These are phyloP conservation scores for Fraxinus latifolia DNA, from an alignment of 305 asterid species.

Conservation along the genomic window DNA sequence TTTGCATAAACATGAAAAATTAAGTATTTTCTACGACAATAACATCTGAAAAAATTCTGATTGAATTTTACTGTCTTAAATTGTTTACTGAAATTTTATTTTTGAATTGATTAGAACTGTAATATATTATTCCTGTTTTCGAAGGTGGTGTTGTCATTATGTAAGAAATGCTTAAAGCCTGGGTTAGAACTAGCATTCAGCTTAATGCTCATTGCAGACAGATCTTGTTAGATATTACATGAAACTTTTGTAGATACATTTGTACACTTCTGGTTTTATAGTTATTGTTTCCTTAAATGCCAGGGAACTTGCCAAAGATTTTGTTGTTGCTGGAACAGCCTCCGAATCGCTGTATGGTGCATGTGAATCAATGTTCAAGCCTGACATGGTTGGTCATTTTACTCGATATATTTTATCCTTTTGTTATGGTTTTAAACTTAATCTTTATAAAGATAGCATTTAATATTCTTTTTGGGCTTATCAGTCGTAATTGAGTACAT, in stretches of 20 bases:
- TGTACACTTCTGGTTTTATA: not conserved
- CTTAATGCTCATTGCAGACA: not conserved
- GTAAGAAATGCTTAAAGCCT: constrained; percentile 3
- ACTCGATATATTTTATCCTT: constrained; percentile 4
- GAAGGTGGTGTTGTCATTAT: not conserved
- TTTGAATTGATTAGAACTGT: not conserved
- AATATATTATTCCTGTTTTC: not conserved
- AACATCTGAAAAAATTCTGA: not conserved
- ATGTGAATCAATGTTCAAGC: constrained; percentile 95
- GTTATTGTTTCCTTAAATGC: constrained; percentile 21
- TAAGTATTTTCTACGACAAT: not conserved
- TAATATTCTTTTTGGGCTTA: not conserved
- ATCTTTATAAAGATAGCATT: not conserved
- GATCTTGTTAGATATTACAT: not conserved
- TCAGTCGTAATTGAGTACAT: not conserved
- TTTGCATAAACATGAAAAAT: not conserved
- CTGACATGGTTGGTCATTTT: constrained; percentile 69
- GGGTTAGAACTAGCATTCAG: not conserved
- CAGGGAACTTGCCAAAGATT: constrained; percentile 99
- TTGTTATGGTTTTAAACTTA: not conserved
- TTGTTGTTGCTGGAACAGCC: constrained; percentile 97
- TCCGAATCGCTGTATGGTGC: constrained; percentile 98
- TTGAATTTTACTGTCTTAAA: not conserved
- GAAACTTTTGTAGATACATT: not conserved
- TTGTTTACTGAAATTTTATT: not conserved